A percentile compares a stretch with the other conserved stretches of the same genome.
These are phyloP conservation scores for Chlorella variabilis DNA, from an alignment of 163 green algal genomes.

Conservation along the genomic window DNA sequence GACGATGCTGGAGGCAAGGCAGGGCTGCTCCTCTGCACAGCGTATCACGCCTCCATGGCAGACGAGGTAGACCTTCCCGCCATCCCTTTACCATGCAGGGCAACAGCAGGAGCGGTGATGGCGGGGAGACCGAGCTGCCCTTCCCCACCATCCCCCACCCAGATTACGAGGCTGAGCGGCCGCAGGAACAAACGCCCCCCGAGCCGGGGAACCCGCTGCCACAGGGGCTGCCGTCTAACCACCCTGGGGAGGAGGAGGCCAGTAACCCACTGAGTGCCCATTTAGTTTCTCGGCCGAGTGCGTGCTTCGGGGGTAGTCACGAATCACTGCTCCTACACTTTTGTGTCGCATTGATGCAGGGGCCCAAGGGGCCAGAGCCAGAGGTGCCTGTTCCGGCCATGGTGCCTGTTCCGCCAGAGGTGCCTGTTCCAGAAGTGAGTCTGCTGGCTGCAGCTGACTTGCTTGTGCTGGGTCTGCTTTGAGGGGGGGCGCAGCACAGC, in stretches of 20 bases:
- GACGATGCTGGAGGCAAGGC: no score
- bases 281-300: no score
- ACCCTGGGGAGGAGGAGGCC: slow-evolving; percentile 2
- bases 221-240: slow-evolving; percentile 12
- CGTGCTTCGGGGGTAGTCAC: no score
- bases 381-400: slow-evolving; percentile 4
- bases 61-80: no score
- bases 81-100: no score
- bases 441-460: not conserved
- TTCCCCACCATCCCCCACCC: slow-evolving; percentile 7
- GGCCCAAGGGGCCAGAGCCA: not conserved
- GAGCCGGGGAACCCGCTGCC: slow-evolving; percentile 35
- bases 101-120: not conserved
- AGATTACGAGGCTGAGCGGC: slow-evolving; percentile 1
- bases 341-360: no score
- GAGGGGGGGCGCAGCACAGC: no score
- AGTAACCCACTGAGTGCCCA: no score
- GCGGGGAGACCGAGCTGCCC: not conserved
- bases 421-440: not conserved
- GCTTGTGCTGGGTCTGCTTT: no score
- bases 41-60: no score
- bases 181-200: slow-evolving; percentile 1
- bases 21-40: no score
- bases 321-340: no score
- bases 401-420: not conserved